A percentile compares a stretch with the other conserved stretches of the same genome.
Conservation (phyloP, 805 yeast species). For the Starmerella cellae region DNA sequence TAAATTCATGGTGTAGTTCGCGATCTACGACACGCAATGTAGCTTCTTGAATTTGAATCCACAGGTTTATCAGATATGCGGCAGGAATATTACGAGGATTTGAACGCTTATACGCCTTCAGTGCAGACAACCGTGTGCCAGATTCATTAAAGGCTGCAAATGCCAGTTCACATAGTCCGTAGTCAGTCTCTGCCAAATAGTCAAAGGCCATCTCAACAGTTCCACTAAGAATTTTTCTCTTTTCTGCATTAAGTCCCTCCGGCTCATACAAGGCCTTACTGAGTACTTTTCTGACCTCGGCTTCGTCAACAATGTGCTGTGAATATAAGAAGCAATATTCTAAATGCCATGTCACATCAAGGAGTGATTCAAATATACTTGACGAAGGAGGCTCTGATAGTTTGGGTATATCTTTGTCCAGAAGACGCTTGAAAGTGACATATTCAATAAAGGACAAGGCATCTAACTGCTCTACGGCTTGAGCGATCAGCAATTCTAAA, state of each 20-base stretch:
- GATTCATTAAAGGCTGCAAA: slow-evolving; percentile 8
- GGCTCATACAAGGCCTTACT: slow-evolving; percentile 1
- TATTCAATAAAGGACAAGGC: background rate
- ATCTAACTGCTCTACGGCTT: background rate
- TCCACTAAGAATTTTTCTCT: background rate
- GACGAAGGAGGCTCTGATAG: background rate
- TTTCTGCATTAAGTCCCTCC: background rate
- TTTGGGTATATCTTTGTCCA: too few species aligned
- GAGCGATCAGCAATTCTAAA: background rate
- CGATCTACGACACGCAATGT: slow-evolving; percentile 55
- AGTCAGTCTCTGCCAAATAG: background rate
- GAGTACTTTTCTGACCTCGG: background rate
- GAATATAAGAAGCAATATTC: background rate
- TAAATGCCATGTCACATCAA: background rate
- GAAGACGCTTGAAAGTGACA: background rate
- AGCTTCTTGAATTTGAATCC: slow-evolving; percentile 46
- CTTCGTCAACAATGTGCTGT: background rate
- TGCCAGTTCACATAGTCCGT: slow-evolving; percentile 4
- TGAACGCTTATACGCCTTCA: slow-evolving; percentile 10
- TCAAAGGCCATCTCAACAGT: slow-evolving; percentile 11
- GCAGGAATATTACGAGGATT: slow-evolving; percentile 26
- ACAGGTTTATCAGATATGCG: slow-evolving; percentile 27
- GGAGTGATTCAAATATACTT: background rate
- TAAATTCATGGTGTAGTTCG: slow-evolving; percentile 44
- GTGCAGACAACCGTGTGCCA: slow-evolving; percentile 7